Base-by-base conservation (phyloP, 2,329 filamentous ascomycete genomes). In the Aspergillus aculeatinus region DNA sequence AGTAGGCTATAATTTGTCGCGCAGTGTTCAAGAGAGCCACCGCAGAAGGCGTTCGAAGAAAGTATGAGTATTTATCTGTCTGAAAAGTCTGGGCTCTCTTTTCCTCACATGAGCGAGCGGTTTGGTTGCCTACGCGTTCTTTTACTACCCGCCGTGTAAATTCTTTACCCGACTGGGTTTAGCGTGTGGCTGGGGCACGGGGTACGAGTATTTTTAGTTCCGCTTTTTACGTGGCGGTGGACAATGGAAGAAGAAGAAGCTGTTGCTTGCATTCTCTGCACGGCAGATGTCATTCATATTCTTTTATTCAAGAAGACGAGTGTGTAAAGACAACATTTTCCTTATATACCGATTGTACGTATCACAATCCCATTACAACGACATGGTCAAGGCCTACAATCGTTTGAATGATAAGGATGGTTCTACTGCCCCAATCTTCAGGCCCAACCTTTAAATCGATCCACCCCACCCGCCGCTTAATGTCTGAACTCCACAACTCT, bases 141-240 rank as follows among this genome's bases (percentile, higher is more conserved):
- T 44, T 44, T 19, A 55, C 35, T 19, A 39, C 51, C 48, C 58
- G 27, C 23, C 27, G 25, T 62, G 66, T 64, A 59, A 61, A 68
- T 63, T 57, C 61, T 62, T 68, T 50, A 60, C 59, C 47, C 11
- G 16, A 50, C 23, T 1, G 21, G 62, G 3, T 48, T 29, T 68
- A 68, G 63, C n/a, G 48, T 33, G 60, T 65, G 60, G 63, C 61
- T 65, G 64, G 55, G 55, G 51, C 25, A 25, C 16, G 54, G 50
- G 39, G 51, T 23, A 23, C 23, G 23, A 23, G 27, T 68, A 68
- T 68, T 68, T 67, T 68, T 68, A 65, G 65, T 23, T 52, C 42
- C 42, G 14, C 7, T 50, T 47, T 47, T 53, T 58, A 54, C 55
- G 55, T 62, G 62, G 59, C 56, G 53, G 53, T 55, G 53, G 53